These are phyloP conservation scores for Acer campestre DNA, from an alignment of 345 rosid species.

Conservation along the genomic window DNA sequence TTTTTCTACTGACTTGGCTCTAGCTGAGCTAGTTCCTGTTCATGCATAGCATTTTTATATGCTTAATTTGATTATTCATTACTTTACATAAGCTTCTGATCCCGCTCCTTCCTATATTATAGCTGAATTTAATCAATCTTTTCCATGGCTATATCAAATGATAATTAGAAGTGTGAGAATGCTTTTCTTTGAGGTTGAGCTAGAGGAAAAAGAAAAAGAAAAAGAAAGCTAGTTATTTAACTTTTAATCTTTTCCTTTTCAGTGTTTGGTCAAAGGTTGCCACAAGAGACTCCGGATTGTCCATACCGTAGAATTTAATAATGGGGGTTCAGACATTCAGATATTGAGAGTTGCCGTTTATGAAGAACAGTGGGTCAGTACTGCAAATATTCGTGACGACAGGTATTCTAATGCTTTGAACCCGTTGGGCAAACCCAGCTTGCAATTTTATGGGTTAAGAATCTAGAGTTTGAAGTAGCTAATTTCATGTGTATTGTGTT, in stretches of 20 bases:
- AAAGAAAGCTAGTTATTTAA: not conserved
- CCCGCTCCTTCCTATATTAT: not conserved
- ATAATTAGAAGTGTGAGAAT: not conserved
- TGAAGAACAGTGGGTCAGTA: conserved; percentile 89
- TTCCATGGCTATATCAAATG: not conserved
- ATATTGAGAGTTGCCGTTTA: conserved; percentile 92
- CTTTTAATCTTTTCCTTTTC: conserved; percentile 10
- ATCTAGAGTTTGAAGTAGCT: not conserved
- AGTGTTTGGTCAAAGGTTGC: conserved; percentile 98
- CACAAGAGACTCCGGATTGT: conserved; percentile 90
- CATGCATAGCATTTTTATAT: not conserved
- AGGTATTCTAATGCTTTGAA: conserved; percentile 48
- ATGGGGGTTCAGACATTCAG: conserved; percentile 82
- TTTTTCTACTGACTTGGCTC: not conserved
- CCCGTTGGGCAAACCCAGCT: not conserved
- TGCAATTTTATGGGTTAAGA: not conserved
- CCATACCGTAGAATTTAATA: conserved; percentile 78
- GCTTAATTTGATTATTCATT: not conserved
- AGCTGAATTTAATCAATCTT: not conserved
- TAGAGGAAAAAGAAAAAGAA: not conserved
- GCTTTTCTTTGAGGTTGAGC: not conserved
- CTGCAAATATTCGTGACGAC: conserved; percentile 52
- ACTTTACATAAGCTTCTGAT: not conserved
- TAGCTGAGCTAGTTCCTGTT: not conserved
- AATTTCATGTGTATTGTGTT: not conserved